Evolutionary conservation across 352 stramenopile species (phyloP).

Genomic region (Phytophthora agathidicida): DNA sequence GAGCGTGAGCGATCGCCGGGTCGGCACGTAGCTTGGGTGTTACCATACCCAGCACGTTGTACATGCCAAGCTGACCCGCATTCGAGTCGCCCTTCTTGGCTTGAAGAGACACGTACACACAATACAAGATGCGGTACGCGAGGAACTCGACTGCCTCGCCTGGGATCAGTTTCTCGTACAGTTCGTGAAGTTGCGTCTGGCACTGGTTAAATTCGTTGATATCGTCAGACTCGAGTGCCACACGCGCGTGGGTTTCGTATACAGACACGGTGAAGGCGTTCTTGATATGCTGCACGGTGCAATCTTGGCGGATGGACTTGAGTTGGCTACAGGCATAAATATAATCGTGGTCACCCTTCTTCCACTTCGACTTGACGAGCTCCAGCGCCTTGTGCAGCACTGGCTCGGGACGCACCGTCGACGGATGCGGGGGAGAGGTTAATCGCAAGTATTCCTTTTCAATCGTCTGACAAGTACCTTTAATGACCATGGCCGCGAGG

Average conservation of each 20-base stretch:
- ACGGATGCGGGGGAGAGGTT: constrained; percentile 94
- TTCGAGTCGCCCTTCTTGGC: constrained; percentile 87
- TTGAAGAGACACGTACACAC: constrained; percentile 90
- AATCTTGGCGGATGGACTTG: constrained; percentile 99
- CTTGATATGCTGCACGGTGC: constrained; percentile 97
- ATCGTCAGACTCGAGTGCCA: constrained; percentile 95
- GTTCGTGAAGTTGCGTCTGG: constrained; percentile 88
- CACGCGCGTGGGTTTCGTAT: constrained; percentile 97
- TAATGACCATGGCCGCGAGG: constrained; percentile 90
- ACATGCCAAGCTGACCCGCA: constrained; percentile 86
- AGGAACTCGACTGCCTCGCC: constrained; percentile 86
- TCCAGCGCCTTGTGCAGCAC: constrained; percentile 92
- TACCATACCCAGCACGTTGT: constrained; percentile 71
- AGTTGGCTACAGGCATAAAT: constrained; percentile 97
- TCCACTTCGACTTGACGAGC: constrained; percentile 90
- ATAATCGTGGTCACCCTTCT: constrained; percentile 89
- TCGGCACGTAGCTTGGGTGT: constrained; percentile 57
- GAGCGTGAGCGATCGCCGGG: constrained; percentile 66
- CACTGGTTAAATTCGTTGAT: constrained; percentile 98
- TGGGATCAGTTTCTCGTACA: constrained; percentile 83
- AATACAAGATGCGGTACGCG: constrained; percentile 90
- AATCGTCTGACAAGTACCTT: constrained; percentile 94
- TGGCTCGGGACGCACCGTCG: constrained; percentile 93
- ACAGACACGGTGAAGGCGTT: constrained; percentile 97
- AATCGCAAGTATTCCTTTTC: constrained; percentile 99